Percentiles rank a stretch among this genome's conserved stretches.
phyloP scores from a whole-genome alignment of 2,329 filamentous ascomycete genomes.

The Calonectria ilicicola region DNA sequence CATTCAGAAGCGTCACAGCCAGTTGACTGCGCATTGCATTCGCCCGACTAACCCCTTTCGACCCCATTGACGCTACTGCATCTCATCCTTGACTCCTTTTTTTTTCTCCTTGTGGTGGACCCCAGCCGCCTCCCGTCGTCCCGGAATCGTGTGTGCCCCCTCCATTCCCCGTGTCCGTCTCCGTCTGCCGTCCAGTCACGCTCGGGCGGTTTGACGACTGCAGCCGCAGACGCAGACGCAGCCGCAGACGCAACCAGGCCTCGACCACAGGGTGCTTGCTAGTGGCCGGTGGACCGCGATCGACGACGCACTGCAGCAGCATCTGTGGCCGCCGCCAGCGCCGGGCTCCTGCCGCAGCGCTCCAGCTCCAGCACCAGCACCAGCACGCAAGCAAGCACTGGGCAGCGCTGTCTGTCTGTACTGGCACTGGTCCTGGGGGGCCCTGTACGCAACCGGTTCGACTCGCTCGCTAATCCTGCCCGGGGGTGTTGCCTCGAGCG shows the following conservation, averaged over 20 bases:
- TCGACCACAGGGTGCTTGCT: background rate
- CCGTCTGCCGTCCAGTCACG: conserved; percentile 11
- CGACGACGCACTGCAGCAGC: conserved; percentile 12
- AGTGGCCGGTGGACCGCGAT: conserved; percentile 18
- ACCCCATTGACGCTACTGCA: conserved; percentile 31
- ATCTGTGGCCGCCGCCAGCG: background rate
- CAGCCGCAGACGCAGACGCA: conserved; percentile 5
- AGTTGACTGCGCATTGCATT: background rate
- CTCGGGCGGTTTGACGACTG: conserved; percentile 12
- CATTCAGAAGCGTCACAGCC: background rate
- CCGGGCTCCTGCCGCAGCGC: background rate
- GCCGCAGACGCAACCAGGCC: background rate
- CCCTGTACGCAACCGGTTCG: background rate
- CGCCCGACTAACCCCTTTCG: background rate
- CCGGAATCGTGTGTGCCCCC: conserved; percentile 25
- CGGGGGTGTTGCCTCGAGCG: background rate
- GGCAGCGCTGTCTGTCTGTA: background rate
- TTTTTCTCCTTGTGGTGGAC: conserved; percentile 24
- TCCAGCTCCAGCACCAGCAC: background rate
- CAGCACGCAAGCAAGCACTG: background rate
- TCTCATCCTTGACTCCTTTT: conserved; percentile 35
- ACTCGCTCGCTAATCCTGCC: conserved; percentile 1
- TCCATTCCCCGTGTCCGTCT: background rate
- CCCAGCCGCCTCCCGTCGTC: conserved; percentile 15
- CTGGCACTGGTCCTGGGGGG: no score